Conservation (phyloP, 2,329 filamentous ascomycete species). For the Paraconiothyrium brasiliense region DNA sequence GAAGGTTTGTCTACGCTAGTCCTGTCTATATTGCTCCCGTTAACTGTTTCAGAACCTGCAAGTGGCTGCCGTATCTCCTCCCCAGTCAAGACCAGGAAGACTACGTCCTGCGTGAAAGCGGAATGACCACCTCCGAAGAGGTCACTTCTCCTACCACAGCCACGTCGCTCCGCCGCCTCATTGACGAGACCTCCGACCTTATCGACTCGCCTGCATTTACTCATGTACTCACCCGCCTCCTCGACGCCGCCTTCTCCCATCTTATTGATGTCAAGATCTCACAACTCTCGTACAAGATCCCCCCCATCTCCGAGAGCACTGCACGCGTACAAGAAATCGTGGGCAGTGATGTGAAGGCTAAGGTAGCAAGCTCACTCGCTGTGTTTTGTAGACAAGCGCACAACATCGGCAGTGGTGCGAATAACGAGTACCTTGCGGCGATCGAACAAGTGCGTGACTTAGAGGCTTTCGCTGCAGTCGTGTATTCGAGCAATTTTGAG, state of each 20-base stretch:
- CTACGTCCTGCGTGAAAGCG: constrained; percentile 84
- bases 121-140: constrained; percentile 65
- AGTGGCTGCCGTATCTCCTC: constrained; percentile 87
- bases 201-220: constrained; percentile 93
- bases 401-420: constrained; percentile 74
- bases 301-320: constrained; percentile 53
- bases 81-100: constrained; percentile 82
- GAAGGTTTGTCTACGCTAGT: constrained; percentile 55
- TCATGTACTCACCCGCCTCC: constrained; percentile 83
- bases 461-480: constrained; percentile 84
- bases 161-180: constrained; percentile 76
- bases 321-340: constrained; percentile 62
- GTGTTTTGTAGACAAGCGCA: constrained; percentile 92
- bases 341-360: constrained; percentile 65
- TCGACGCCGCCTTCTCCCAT: constrained; percentile 86
- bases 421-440: constrained; percentile 63
- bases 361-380: constrained; percentile 88
- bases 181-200: constrained; percentile 95
- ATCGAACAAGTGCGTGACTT: constrained; percentile 81
- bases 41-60: constrained; percentile 56
- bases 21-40: constrained; percentile 2
- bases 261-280: constrained; percentile 86
- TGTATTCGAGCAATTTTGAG: constrained; percentile 84
- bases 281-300: constrained; percentile 77
- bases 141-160: constrained; percentile 52